Base-by-base conservation (phyloP, 345 rosid genomes). In the Sisymbrium irio region DNA sequence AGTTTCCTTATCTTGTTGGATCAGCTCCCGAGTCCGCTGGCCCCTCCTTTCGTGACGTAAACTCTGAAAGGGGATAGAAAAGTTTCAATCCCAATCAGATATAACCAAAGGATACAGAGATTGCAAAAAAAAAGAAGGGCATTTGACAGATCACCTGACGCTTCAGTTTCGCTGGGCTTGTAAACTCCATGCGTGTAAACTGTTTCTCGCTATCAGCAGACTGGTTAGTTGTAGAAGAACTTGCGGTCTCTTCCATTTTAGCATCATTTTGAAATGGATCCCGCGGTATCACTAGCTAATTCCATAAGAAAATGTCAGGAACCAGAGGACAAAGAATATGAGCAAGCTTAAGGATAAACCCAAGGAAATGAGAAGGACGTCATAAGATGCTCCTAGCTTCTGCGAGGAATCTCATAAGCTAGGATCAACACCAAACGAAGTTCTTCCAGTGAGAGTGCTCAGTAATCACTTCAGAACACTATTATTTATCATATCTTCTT, bases 121-220 rank as follows among this genome's bases (percentile, higher is more conserved):
- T 32, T 9, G 63, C 65, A 61, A 6, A 57, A 36, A n/a, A n/a
- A 0, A 7, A 35, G 10, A 65, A 70, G 78, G 33, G 76, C 40
- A 68, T 71, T 25, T 44, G 74, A 59, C 15, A 73, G 65, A 71
- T 85, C 77, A 96, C 99, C 90, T 57, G 78, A 77, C 99, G 97
- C 81, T 83, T 84, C 69, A 83, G 92, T 87, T 83, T 92, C 54
- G 85, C 95, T 55, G 99, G 98, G 84, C 69, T 85, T 75, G 82
- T 62, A 62, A 82, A 62, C 35, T 83, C 67, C 56, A 49, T 54
- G 3, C 1, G 80, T 71, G 65, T 73, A 72, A 72, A 47, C 57
- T 75, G 78, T 67, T 19, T 77, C 53, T 70, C 75, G 63, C 49
- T 75, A 77, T 73, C 81, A 68, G 27, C 83, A 54, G 69, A 66